Conservation (phyloP, 345 rosid genomes). For the Gossypium australe region DNA sequence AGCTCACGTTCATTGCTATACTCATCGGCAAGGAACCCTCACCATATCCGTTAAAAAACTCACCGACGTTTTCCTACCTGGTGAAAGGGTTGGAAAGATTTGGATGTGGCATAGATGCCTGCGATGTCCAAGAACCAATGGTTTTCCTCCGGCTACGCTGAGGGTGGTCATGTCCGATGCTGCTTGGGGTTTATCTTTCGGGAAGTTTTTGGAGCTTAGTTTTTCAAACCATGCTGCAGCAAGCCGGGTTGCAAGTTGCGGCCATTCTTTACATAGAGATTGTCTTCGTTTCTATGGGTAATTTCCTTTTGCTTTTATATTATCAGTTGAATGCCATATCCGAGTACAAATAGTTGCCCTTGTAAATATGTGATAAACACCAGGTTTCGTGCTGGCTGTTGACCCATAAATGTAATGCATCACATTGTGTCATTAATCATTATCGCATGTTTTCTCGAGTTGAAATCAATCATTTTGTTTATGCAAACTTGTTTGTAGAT, state of each 20-base stretch:
- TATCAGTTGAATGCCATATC: neutral
- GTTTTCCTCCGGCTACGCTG: slow-evolving; percentile 89
- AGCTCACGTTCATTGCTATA: slow-evolving; percentile 96
- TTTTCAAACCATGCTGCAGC: slow-evolving; percentile 99
- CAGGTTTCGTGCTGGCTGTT: neutral
- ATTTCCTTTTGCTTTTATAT: neutral
- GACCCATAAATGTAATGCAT: neutral
- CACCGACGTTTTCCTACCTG: slow-evolving; percentile 61
- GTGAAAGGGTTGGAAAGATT: slow-evolving; percentile 87
- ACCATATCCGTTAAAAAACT: slow-evolving; percentile 94
- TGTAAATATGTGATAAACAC: slow-evolving; percentile 1
- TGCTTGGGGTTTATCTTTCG: slow-evolving; percentile 98
- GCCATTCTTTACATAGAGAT: slow-evolving; percentile 98
- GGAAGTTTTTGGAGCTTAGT: slow-evolving; percentile 98
- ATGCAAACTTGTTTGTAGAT: slow-evolving; percentile 40
- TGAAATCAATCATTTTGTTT: too few species aligned
- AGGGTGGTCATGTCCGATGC: slow-evolving; percentile 97
- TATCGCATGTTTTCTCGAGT: too few species aligned
- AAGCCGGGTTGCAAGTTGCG: slow-evolving; percentile 97
- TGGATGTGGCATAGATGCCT: slow-evolving; percentile 99
- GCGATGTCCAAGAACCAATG: slow-evolving; percentile 65
- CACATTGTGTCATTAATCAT: too few species aligned
- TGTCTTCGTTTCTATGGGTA: slow-evolving; percentile 99
- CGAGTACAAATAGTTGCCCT: neutral
- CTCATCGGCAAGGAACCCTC: slow-evolving; percentile 94